Evolutionary conservation across 495 filamentous ascomycete genomes (phyloP).

Genomic region (Thermothielavioides terrestris): DNA sequence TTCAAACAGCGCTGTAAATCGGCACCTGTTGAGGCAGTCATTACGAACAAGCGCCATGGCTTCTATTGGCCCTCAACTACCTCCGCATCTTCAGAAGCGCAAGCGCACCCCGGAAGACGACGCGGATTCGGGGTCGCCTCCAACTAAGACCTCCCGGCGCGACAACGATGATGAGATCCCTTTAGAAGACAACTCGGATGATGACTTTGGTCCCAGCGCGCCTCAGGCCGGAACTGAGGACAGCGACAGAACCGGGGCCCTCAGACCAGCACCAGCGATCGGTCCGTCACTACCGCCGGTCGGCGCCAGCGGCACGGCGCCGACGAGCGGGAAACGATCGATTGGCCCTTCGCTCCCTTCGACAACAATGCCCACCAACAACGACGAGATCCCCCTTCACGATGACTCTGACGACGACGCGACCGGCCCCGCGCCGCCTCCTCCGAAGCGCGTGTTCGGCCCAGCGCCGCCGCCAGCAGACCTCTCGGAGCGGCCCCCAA

Average conservation of each 20-base stretch:
- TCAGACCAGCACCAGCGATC: conserved; percentile 17
- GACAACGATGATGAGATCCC: conserved; percentile 32
- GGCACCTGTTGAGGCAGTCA: background rate
- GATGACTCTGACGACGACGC: conserved; percentile 16
- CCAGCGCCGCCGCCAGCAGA: conserved; percentile 37
- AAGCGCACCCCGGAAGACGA: conserved; percentile 43
- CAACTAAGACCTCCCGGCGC: conserved; percentile 29
- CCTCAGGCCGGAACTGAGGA: conserved; percentile 7
- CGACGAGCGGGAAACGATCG: conserved; percentile 9
- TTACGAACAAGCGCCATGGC: conserved; percentile 28
- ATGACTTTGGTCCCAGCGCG: conserved; percentile 29
- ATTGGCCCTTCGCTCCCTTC: conserved; percentile 30
- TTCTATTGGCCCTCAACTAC: conserved; percentile 43
- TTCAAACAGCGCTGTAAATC: background rate
- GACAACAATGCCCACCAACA: conserved; percentile 17
- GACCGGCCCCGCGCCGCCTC: conserved; percentile 15
- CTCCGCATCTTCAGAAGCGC: conserved; percentile 44
- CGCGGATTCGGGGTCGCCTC: conserved; percentile 23
- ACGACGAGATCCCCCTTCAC: conserved; percentile 24
- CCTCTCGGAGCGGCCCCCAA: conserved; percentile 33
- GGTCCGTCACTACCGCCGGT: conserved; percentile 18
- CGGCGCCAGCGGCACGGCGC: conserved; percentile 8
- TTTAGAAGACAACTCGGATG: conserved; percentile 26
- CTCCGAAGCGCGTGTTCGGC: conserved; percentile 33
- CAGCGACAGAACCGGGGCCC: background rate